Evolutionary conservation across 495 filamentous ascomycete species (phyloP).

Genomic region (Penicillium crystallinum): DNA sequence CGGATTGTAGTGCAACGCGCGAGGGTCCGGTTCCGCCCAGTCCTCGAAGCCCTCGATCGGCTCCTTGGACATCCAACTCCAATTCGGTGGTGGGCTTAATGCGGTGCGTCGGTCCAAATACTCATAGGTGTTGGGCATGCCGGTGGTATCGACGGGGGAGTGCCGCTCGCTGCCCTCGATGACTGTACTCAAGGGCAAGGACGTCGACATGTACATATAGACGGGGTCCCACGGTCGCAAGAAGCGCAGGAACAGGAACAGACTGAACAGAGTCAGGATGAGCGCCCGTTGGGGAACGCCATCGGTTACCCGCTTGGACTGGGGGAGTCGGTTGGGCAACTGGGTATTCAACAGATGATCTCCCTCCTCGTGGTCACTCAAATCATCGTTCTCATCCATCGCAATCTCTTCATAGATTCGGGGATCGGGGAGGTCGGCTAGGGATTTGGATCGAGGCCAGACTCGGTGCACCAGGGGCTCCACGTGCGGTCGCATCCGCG

Average conservation of each 20-base stretch:
- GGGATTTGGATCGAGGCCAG: slow-evolving; percentile 4
- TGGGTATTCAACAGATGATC: slow-evolving; percentile 12
- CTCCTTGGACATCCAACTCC: slow-evolving; percentile 29
- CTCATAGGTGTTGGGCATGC: slow-evolving; percentile 16
- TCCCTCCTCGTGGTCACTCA: slow-evolving; percentile 27
- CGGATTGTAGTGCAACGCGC: slow-evolving; percentile 33
- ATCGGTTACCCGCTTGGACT: slow-evolving; percentile 10
- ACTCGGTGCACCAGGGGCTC: slow-evolving; percentile 4
- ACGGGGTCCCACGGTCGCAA: slow-evolving; percentile 28
- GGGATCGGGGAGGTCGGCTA: slow-evolving; percentile 21
- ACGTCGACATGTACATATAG: slow-evolving; percentile 29
- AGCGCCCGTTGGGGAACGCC: slow-evolving; percentile 15
- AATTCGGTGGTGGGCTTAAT: slow-evolving; percentile 18
- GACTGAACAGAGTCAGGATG: slow-evolving; percentile 13
- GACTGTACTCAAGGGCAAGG: slow-evolving; percentile 25
- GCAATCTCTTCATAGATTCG: slow-evolving; percentile 29
- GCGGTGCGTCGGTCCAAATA: slow-evolving; percentile 22
- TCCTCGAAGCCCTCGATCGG: slow-evolving; percentile 29
- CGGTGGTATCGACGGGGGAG: slow-evolving; percentile 22
- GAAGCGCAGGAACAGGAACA: slow-evolving; percentile 21
- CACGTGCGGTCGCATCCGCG: slow-evolving; percentile 11
- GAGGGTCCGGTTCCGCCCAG: slow-evolving; percentile 20
- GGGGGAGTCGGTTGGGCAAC: slow-evolving; percentile 1
- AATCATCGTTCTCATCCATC: slow-evolving; percentile 25
- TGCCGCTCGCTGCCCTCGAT: slow-evolving; percentile 20